These are phyloP conservation scores for Boletus sensibilis DNA, from an alignment of 768 basidiomycete species.

Conservation along the genomic window DNA sequence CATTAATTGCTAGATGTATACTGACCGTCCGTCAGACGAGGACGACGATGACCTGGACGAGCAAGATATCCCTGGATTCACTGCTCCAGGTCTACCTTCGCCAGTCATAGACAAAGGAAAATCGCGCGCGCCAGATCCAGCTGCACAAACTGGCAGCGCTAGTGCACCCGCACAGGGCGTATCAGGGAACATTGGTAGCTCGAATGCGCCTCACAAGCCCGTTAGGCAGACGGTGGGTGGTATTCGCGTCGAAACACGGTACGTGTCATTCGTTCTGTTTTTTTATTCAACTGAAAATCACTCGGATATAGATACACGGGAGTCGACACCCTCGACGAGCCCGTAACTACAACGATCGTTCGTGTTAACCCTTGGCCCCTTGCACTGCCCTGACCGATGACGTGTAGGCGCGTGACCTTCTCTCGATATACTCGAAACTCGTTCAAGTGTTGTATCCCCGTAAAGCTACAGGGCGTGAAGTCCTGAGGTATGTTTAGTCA, in stretches of 20 bases:
- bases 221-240: conserved; percentile 76
- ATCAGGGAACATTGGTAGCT: conserved; percentile 72
- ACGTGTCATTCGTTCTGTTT: conserved; percentile 20
- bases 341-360: conserved; percentile 85
- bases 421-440: conserved; percentile 90
- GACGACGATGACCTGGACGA: conserved; percentile 80
- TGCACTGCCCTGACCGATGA: conserved; percentile 8
- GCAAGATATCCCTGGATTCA: conserved; percentile 76
- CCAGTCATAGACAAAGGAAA: conserved; percentile 67
- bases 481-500: conserved; percentile 55
- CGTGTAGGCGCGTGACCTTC: conserved; percentile 75
- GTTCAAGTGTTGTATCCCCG: conserved; percentile 93
- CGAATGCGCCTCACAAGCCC: conserved; percentile 40
- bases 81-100: conserved; percentile 57
- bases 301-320: conserved; percentile 59
- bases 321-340: conserved; percentile 88
- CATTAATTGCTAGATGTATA: not conserved
- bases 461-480: conserved; percentile 70
- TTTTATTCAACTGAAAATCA: not conserved
- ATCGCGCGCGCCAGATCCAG: conserved; percentile 55
- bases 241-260: conserved; percentile 87
- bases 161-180: conserved; percentile 39
- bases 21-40: conserved; percentile 46
- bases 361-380: conserved; percentile 29
- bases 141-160: conserved; percentile 40